phyloP scores from a whole-genome alignment of 257 asterid genomes.

The Gynochthodes officinalis region DNA sequence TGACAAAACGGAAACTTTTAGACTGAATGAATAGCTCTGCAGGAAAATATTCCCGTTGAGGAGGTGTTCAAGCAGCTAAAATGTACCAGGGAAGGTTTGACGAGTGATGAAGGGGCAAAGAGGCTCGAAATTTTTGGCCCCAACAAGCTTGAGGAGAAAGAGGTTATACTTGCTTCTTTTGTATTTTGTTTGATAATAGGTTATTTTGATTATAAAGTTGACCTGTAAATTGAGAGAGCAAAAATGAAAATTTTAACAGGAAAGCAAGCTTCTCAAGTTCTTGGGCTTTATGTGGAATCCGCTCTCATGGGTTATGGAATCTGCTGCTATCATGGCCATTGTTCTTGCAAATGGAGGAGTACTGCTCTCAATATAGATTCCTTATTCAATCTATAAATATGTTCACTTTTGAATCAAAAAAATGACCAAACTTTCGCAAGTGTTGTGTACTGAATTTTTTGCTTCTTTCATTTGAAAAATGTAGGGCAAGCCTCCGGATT shows the following conservation, averaged over 20 bases:
- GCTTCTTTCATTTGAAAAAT: background rate
- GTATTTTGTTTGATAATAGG: background rate
- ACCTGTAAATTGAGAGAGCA: background rate
- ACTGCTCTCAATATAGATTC: background rate
- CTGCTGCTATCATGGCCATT: slow-evolving; percentile 90
- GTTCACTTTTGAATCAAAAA: background rate
- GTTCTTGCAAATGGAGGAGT: slow-evolving; percentile 83
- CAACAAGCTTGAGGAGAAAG: slow-evolving; percentile 85
- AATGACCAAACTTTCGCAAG: too few relatives aligned
- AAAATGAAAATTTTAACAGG: slow-evolving; percentile 17
- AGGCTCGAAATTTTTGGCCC: slow-evolving; percentile 68
- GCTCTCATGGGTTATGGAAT: slow-evolving; percentile 96
- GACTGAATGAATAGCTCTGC: slow-evolving; percentile 1
- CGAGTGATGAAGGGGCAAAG: slow-evolving; percentile 51
- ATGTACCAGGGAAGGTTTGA: slow-evolving; percentile 59
- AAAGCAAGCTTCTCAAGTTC: slow-evolving; percentile 62
- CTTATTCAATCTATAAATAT: background rate
- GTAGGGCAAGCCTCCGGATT: slow-evolving; percentile 75
- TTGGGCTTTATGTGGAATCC: slow-evolving; percentile 99
- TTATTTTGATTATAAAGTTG: background rate
- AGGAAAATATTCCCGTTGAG: slow-evolving; percentile 73
- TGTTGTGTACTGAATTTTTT: background rate
- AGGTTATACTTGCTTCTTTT: background rate
- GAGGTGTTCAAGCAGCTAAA: slow-evolving; percentile 64
- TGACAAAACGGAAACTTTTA: background rate